Conservation (phyloP, 2,329 filamentous ascomycete species). For the Fusarium keratoplasticum region DNA sequence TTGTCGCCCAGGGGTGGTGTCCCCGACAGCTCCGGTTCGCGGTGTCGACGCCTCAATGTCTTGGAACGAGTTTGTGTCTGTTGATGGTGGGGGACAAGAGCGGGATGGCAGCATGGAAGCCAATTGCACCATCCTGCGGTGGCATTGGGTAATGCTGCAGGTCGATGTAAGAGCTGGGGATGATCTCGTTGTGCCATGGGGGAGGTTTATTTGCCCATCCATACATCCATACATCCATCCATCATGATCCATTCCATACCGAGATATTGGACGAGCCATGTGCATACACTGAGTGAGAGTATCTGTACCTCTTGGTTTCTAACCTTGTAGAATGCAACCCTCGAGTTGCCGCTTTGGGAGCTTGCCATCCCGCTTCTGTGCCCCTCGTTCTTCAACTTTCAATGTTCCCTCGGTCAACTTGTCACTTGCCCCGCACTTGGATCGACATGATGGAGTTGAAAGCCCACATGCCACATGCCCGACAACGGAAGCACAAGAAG, state of each 20-base stretch:
- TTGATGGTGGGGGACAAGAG: neutral
- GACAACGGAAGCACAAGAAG: slow-evolving; percentile 1
- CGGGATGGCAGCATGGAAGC: slow-evolving; percentile 2
- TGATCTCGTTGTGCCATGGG: slow-evolving; percentile 7
- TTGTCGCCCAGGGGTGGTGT: neutral
- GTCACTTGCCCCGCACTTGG: slow-evolving; percentile 16
- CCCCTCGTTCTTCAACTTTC: neutral
- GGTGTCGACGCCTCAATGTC: slow-evolving; percentile 7
- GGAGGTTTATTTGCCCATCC: slow-evolving; percentile 1
- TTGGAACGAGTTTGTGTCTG: neutral
- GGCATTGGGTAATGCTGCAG: slow-evolving; percentile 24
- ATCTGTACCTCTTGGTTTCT: neutral
- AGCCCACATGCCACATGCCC: neutral
- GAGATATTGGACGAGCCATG: neutral
- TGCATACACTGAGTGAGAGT: neutral
- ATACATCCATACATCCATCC: neutral
- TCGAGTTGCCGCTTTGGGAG: neutral
- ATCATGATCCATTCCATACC: neutral
- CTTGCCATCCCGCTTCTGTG: neutral
- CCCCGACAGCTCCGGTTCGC: slow-evolving; percentile 6
- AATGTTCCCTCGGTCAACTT: neutral
- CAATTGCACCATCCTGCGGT: slow-evolving; percentile 29
- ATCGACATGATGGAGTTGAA: slow-evolving; percentile 4
- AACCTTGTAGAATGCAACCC: neutral
- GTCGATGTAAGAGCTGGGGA: neutral